phyloP scores from a whole-genome alignment of 345 rosid genomes.

The sweet orange (Citrus sinensis) region DVS_A1.0 CM039168.1:13716001-13716500 shows the following conservation, averaged over 20 bases:
- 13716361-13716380: constrained; percentile 94
- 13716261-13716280: constrained; percentile 81
- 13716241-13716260: constrained; percentile 19
- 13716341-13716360: constrained; percentile 72
- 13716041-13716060: neutral
- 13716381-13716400: constrained; percentile 82
- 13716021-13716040: neutral
- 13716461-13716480: constrained; percentile 71
- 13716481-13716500: constrained; percentile 95
- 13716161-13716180: neutral
- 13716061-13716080: neutral
- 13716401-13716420: constrained; percentile 93
- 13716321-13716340: constrained; percentile 69
- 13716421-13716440: constrained; percentile 96
- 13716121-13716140: neutral
- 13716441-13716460: constrained; percentile 74
- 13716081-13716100: neutral
- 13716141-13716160: neutral
- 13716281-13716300: constrained; percentile 86
- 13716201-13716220: neutral
- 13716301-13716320: constrained; percentile 79
- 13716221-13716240: constrained; percentile 2
- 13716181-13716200: neutral
- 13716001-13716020: neutral
- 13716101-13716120: neutral